Evolutionary conservation across 1,284 basidiomycete species (phyloP), one percentile per base, ranked within the genome.

Genomic region (Malassezia globosa): DNA sequence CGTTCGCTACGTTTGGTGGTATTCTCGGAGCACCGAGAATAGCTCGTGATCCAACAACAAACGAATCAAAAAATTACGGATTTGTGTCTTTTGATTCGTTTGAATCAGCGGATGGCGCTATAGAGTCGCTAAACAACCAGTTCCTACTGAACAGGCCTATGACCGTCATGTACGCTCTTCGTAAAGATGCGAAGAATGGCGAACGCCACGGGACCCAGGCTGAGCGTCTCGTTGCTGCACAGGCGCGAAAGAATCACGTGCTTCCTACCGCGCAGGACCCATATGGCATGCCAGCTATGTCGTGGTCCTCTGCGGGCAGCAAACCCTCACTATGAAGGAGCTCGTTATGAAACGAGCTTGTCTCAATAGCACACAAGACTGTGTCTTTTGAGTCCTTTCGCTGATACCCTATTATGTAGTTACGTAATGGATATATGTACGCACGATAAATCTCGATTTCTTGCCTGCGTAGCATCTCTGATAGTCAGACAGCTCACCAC

Each of bases 111-210:
- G 94, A 97, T 73, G 86, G 87, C 14, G 92, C 94, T 4, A 81
- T 94, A 53, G 90, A 96, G 73, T 81, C 87, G 18, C 90, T 97
- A 87, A 92, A 95, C 65, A 82, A 82, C 39, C 92, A 97, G 68
- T 95, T 88, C 79, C 78, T 97, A 38, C 89, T 92, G 82, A 96
- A 96, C 77, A 94, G 94, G 73, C 84, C 89, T 51, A 86, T 96
- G 69, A 83, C 83, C 14, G 89, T 95, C 13, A 87, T 92, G 72
- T 96, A 94, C 71, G 92, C 92, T 4, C 92, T 95, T 79, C 96
- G 96, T 74, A 96, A 96, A 76, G 94, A 97, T 64, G 87, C 87
- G 47, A 95, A 96, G 73, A 89, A 90, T n/a, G 66, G 66, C n/a
- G 92, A 97, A 73, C 80, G 90, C 14, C 94, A 97, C 66, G 94